These are phyloP conservation scores for Xylaria grammica DNA, from an alignment of 495 filamentous ascomycete species.

Conservation along the genomic window DNA sequence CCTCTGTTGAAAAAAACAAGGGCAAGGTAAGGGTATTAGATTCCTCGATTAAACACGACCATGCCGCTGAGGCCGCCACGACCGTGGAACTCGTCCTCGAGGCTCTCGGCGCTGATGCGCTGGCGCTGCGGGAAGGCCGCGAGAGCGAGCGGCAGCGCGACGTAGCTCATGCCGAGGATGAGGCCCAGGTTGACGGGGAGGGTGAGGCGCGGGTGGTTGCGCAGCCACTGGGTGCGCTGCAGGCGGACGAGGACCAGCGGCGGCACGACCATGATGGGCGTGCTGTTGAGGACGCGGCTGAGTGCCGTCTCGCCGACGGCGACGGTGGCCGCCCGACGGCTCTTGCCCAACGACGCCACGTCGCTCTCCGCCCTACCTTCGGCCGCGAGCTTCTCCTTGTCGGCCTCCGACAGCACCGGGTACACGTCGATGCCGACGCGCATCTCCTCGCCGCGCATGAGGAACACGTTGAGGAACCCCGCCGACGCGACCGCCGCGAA, in stretches of 20 bases:
- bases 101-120: constrained; percentile 67
- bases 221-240: constrained; percentile 78
- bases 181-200: constrained; percentile 83
- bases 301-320: constrained; percentile 92
- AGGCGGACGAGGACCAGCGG: constrained; percentile 82
- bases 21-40: constrained; percentile 50
- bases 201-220: constrained; percentile 69
- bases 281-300: constrained; percentile 87
- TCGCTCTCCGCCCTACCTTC: constrained; percentile 62
- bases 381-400: constrained; percentile 58
- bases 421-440: constrained; percentile 93
- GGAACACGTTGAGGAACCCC: constrained; percentile 89
- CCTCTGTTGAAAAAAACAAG: too few species aligned
- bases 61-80: constrained; percentile 73
- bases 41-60: constrained; percentile 92
- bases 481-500: constrained; percentile 94
- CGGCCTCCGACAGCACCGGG: constrained; percentile 66
- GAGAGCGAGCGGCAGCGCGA: constrained; percentile 84
- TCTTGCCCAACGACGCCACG: constrained; percentile 77
- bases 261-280: constrained; percentile 95
- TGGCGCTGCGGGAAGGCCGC: constrained; percentile 93
- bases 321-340: constrained; percentile 80
- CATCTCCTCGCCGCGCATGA: constrained; percentile 98
- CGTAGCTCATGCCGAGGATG: constrained; percentile 78
- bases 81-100: constrained; percentile 85